phyloP scores from a whole-genome alignment of 2,329 filamentous ascomycete genomes.

The Colletotrichum navitas region DNA sequence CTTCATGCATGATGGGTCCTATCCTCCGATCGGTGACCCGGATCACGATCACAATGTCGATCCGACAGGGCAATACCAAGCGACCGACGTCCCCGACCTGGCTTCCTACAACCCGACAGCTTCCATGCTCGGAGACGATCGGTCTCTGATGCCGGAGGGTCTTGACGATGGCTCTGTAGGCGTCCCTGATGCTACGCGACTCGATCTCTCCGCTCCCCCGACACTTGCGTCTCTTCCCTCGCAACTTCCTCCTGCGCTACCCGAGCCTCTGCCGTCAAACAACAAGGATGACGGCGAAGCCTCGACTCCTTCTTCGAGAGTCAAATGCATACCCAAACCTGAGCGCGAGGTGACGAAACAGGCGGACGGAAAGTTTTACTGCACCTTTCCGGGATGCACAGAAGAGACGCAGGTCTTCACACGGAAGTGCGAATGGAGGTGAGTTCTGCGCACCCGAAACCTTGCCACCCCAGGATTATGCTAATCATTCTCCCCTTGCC shows the following conservation, averaged over 20 bases:
- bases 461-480: slow-evolving; percentile 11
- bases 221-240: slow-evolving; percentile 50
- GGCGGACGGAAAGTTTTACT: slow-evolving; percentile 80
- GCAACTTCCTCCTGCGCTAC: slow-evolving; percentile 49
- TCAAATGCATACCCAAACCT: slow-evolving; percentile 70
- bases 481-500: slow-evolving; percentile 44
- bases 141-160: slow-evolving; percentile 53
- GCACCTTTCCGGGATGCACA: slow-evolving; percentile 77
- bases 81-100: slow-evolving; percentile 58
- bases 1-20: slow-evolving; percentile 63
- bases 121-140: slow-evolving; percentile 54
- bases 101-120: slow-evolving; percentile 58
- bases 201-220: slow-evolving; percentile 53
- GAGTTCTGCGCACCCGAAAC: slow-evolving; percentile 58
- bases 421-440: slow-evolving; percentile 95
- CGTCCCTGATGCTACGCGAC: slow-evolving; percentile 54
- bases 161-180: slow-evolving; percentile 51
- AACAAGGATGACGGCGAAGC: slow-evolving; percentile 41
- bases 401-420: slow-evolving; percentile 76
- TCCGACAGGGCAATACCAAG: slow-evolving; percentile 51
- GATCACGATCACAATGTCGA: slow-evolving; percentile 53
- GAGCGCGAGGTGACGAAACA: slow-evolving; percentile 72
- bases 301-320: slow-evolving; percentile 50
- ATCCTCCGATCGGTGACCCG: slow-evolving; percentile 60
- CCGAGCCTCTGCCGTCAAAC: slow-evolving; percentile 48